phyloP scores from a whole-genome alignment of 768 basidiomycete genomes.

The Strobilomyces dryophilus region DNA sequence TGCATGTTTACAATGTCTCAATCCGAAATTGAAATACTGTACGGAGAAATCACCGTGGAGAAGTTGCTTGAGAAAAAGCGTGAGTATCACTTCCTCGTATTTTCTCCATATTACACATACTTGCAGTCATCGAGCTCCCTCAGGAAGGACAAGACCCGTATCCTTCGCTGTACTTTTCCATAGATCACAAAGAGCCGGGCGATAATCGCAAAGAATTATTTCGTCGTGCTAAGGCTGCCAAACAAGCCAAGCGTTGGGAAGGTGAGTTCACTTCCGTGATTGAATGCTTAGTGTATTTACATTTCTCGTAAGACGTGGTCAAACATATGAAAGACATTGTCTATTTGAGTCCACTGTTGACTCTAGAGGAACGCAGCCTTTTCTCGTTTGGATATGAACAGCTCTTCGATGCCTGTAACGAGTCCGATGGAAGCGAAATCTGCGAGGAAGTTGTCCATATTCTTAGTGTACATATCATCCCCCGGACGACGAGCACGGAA shows the following conservation, averaged over 20 bases:
- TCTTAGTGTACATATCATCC: background rate
- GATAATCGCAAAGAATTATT: background rate
- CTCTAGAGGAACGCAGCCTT: background rate
- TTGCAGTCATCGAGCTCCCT: background rate
- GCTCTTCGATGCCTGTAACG: background rate
- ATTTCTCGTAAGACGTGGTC: background rate
- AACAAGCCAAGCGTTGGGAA: too few species aligned
- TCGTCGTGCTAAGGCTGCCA: background rate
- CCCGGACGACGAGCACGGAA: background rate
- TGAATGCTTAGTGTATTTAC: background rate
- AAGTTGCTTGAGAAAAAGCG: background rate
- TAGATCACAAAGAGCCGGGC: background rate
- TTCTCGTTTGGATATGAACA: background rate
- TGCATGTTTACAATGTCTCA: too few species aligned
- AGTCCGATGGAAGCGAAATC: background rate
- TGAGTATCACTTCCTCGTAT: background rate
- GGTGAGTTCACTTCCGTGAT: background rate
- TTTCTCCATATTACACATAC: background rate
- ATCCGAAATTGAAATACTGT: too few species aligned
- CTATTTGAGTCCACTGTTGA: background rate
- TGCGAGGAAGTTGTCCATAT: background rate
- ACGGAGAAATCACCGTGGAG: background rate
- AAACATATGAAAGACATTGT: background rate
- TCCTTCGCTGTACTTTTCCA: background rate
- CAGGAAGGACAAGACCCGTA: background rate